Base-by-base conservation (phyloP, 2,329 filamentous ascomycete species). In the Lecanicillium sp. region DNA sequence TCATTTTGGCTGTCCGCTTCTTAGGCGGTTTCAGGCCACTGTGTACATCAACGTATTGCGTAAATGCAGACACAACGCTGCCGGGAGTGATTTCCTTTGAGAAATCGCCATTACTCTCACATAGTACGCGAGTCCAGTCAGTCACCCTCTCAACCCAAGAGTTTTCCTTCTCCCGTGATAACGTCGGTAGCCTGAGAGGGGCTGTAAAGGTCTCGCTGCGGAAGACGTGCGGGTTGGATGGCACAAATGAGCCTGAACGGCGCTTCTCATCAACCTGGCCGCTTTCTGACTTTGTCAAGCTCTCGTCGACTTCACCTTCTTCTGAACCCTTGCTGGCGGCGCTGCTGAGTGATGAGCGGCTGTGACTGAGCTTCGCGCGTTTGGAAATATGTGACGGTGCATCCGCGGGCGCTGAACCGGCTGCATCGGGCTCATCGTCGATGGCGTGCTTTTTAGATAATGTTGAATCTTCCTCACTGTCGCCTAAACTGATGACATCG, bases 271-370 rank as follows among this genome's bases (percentile, higher is more conserved):
- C 41, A 9, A 41, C 29, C 19, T 41, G 35, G 16, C 39, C 33
- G n/a, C 34, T 28, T 19, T 34, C 18, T 5, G 25, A 29, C 18
- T 36, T 36, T 29, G 37, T 29, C 20, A 38, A n/a, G 33, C 42
- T 47, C 29, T 57, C 53, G 17, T 54, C 55, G 35, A 57, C 49
- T 45, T 63, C 55, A 16, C 57, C 58, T 41, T 61, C 59, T 38
- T 63, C 58, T 14, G 50, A 50, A 35, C 44, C 47, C 13, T 42
- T 40, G 30, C 37, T 37, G 29, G 29, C 30, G 16, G 43, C 19
- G 19, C 53, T 53, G 43, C 52, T 54, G 9, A 45, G 38, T 15
- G 42, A 40, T 15, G 25, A 20, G 25, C 42, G 22, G 9, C 11
- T 38, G n/a, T n/a, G n/a, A 25, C 22, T 25, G 15, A 35, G 27